These are phyloP conservation scores for Craterostigma plantagineum DNA, from an alignment of 257 asterid genomes.

Conservation along the genomic window DNA sequence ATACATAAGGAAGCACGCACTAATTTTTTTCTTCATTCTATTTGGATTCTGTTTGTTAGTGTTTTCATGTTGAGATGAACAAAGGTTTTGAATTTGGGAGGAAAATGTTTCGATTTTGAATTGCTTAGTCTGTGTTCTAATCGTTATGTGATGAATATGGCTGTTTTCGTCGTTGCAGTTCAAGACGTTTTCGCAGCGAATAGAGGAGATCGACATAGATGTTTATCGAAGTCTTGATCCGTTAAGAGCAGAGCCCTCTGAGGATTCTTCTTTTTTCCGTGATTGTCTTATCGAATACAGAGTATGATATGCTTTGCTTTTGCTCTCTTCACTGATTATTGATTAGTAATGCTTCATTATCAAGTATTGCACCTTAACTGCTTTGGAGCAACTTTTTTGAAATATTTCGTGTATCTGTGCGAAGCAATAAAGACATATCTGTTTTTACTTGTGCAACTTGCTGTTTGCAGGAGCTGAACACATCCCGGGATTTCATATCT, in stretches of 20 bases:
- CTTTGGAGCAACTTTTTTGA: not conserved
- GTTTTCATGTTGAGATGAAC: no score
- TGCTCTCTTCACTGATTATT: not conserved
- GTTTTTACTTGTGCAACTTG: slow-evolving; percentile 8
- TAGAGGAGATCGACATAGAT: slow-evolving; percentile 54
- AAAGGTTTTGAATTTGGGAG: no score
- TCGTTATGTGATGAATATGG: slow-evolving; percentile 4
- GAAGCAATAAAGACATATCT: not conserved
- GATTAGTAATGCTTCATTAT: not conserved
- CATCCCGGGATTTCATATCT: slow-evolving; percentile 81
- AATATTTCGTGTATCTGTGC: not conserved
- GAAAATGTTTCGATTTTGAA: no score
- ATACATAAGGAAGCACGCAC: no score
- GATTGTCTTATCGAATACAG: slow-evolving; percentile 64
- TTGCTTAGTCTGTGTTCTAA: no score
- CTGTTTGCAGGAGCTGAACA: slow-evolving; percentile 67
- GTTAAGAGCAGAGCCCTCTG: slow-evolving; percentile 44
- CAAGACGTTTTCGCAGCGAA: slow-evolving; percentile 40
- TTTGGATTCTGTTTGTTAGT: no score
- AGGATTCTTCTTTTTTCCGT: slow-evolving; percentile 65
- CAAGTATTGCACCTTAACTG: not conserved
- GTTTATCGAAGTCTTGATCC: slow-evolving; percentile 57
- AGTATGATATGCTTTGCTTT: slow-evolving; percentile 15
- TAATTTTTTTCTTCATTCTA: no score
- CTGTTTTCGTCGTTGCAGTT: slow-evolving; percentile 33